phyloP scores from a whole-genome alignment of 257 asterid species.

The Solanum neorickii region DNA sequence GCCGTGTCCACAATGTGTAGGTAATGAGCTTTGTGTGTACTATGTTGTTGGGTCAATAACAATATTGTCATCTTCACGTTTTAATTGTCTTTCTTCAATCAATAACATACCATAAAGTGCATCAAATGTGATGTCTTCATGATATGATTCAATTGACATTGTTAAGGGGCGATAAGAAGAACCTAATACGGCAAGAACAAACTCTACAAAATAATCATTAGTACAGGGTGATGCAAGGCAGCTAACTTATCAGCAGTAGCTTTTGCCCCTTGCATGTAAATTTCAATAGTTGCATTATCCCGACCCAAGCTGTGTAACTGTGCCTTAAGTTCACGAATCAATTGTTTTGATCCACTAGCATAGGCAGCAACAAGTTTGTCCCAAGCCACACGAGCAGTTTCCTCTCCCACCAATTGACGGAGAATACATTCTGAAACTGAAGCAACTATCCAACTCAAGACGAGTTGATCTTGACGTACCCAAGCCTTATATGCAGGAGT shows the following conservation, averaged over 20 bases:
- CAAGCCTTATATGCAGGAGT: neutral
- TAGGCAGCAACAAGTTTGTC: neutral
- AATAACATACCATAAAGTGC: neutral
- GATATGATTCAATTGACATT: neutral
- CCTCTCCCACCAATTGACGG: neutral
- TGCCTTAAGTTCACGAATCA: neutral
- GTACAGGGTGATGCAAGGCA: neutral
- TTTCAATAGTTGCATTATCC: neutral
- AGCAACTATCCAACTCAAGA: neutral
- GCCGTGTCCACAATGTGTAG: neutral
- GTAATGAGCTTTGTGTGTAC: neutral
- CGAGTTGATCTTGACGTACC: neutral
- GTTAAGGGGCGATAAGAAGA: neutral
- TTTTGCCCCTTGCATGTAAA: neutral
- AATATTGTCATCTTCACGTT: too few species aligned
- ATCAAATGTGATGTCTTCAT: neutral
- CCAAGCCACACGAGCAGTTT: neutral
- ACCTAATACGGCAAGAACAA: neutral
- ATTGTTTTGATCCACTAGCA: neutral
- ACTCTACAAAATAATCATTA: neutral
- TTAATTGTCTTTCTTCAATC: neutral
- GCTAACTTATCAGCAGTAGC: neutral
- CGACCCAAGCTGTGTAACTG: too few species aligned
- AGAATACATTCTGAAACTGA: neutral
- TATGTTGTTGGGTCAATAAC: neutral